Conservation (phyloP, 2,329 filamentous ascomycete genomes). For the Pyricularia grisea region DNA sequence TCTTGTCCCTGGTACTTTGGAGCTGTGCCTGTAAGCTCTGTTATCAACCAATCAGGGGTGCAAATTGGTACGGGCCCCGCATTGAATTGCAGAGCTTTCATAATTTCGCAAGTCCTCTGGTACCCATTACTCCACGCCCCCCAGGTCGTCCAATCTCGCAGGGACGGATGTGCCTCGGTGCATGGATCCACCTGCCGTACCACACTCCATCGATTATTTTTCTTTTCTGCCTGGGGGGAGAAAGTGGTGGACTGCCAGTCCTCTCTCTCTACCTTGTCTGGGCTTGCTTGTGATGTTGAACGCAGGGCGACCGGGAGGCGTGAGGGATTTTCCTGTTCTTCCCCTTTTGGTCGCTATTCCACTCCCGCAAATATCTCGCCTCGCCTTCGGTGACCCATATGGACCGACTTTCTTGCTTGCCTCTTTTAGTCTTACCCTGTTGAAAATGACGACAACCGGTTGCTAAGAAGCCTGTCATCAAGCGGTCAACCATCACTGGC, state of each 20-base stretch:
- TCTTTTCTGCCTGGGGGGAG: neutral
- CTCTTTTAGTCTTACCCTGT: neutral
- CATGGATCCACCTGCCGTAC: conserved; percentile 13
- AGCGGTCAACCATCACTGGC: neutral
- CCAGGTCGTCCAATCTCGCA: conserved; percentile 13
- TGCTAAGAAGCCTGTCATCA: neutral
- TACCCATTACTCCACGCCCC: conserved; percentile 14
- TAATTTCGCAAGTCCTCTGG: conserved; percentile 16
- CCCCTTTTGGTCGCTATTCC: neutral
- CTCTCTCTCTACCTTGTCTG: neutral
- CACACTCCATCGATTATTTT: conserved; percentile 8
- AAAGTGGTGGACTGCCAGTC: neutral
- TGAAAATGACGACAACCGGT: neutral
- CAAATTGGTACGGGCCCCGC: neutral
- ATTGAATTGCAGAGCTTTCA: conserved; percentile 15
- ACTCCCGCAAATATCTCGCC: neutral
- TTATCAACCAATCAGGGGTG: neutral
- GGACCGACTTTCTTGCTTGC: neutral
- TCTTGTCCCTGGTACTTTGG: conserved; percentile 4
- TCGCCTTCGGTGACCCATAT: neutral
- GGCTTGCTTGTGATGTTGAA: neutral
- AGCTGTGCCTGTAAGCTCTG: conserved; percentile 1
- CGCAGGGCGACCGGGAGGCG: neutral
- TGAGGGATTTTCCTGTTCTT: conserved; percentile 3
- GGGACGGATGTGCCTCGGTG: conserved; percentile 17